Conservation (phyloP, 1,284 basidiomycete genomes). For the Leccinum pachyderme region DNA sequence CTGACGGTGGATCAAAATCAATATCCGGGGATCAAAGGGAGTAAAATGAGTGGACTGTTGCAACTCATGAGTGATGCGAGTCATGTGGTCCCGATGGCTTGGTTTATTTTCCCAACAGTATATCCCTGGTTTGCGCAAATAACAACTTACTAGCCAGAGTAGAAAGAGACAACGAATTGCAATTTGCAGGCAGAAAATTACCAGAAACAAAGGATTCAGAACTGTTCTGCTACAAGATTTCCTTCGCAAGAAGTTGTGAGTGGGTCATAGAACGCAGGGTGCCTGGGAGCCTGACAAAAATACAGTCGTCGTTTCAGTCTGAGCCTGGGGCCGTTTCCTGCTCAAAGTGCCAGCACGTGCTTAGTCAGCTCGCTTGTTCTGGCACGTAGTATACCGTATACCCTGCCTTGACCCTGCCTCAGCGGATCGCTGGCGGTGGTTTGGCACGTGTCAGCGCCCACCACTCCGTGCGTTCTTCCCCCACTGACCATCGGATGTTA, state of each 20-base stretch:
- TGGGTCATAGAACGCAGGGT: background rate
- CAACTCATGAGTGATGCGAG: background rate
- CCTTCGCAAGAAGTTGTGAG: background rate
- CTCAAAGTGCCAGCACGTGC: background rate
- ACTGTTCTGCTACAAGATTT: background rate
- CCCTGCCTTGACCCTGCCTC: too few species aligned
- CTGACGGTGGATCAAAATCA: background rate
- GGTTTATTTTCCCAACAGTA: background rate
- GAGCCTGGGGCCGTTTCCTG: background rate
- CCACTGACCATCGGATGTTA: constrained; percentile 3
- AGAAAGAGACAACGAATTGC: background rate
- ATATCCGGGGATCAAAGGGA: background rate
- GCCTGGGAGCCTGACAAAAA: background rate
- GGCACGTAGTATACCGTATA: too few species aligned
- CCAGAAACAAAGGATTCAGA: background rate
- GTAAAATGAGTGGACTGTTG: background rate
- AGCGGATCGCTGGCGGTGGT: background rate
- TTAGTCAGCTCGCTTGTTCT: too few species aligned
- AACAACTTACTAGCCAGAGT: background rate
- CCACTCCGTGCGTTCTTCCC: background rate
- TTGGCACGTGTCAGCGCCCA: background rate
- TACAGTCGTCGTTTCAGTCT: background rate
- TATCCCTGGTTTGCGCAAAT: background rate
- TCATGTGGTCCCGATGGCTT: background rate
- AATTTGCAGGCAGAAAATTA: background rate